Evolutionary conservation across 257 asterid species (phyloP).

Genomic region (Solanum clarkiae): DNA sequence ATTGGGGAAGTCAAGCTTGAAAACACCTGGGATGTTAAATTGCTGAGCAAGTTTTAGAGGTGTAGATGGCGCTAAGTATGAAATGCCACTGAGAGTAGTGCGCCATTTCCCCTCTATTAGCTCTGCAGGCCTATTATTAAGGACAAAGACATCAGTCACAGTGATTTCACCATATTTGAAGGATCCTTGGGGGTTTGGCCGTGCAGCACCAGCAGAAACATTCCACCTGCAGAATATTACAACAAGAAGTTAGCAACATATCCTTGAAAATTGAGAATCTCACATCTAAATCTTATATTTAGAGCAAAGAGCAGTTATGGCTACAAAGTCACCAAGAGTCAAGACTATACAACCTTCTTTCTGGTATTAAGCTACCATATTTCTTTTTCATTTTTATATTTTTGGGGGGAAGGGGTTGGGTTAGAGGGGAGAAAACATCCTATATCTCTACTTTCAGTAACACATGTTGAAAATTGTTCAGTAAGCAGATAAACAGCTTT

Average conservation of each 20-base stretch:
- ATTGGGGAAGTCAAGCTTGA: slow-evolving; percentile 88
- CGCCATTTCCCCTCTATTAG: slow-evolving; percentile 71
- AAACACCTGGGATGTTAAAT: slow-evolving; percentile 55
- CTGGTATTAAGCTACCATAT: neutral
- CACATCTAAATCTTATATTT: neutral
- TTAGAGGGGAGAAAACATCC: neutral
- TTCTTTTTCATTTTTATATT: neutral
- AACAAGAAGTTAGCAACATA: neutral
- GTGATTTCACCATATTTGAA: slow-evolving; percentile 80
- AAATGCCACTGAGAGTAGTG: slow-evolving; percentile 73
- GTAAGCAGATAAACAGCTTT: neutral
- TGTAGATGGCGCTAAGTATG: slow-evolving; percentile 69
- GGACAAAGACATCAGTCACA: slow-evolving; percentile 75
- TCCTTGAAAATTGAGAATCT: neutral
- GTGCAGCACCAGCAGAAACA: slow-evolving; percentile 86
- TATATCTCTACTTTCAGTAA: neutral
- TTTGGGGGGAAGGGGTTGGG: neutral
- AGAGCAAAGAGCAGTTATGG: neutral
- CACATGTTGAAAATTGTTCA: neutral
- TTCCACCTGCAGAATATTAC: slow-evolving; percentile 44
- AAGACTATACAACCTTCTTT: neutral
- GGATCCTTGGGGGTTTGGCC: slow-evolving; percentile 96
- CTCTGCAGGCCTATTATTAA: slow-evolving; percentile 67
- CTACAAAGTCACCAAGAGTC: neutral
- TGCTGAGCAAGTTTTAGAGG: slow-evolving; percentile 83